Evolutionary conservation across 257 asterid genomes (phyloP).

Genomic region (Solanum chiquidenum): DNA sequence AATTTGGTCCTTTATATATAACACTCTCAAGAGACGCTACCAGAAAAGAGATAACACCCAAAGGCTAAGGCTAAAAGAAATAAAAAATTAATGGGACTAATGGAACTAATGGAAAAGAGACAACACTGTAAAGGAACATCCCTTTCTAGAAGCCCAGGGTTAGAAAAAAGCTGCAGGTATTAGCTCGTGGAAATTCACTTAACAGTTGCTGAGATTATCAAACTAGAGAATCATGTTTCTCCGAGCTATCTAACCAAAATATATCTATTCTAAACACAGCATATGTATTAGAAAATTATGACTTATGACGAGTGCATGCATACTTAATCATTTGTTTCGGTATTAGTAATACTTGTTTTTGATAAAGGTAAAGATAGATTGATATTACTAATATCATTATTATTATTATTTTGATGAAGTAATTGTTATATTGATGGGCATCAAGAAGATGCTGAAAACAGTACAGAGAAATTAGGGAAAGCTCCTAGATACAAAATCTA

Average conservation of each 20-base stretch:
- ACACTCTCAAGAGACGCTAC: neutral
- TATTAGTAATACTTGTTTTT: neutral
- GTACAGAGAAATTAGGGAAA: neutral
- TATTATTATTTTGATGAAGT: neutral
- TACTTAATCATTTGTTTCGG: neutral
- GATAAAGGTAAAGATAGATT: neutral
- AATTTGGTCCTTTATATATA: neutral
- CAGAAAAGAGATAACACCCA: neutral
- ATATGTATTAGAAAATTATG: neutral
- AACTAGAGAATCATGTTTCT: neutral
- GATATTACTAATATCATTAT: neutral
- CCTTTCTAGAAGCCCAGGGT: neutral
- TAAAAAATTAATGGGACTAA: neutral
- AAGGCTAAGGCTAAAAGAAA: neutral
- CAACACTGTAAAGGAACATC: neutral
- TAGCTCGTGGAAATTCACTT: neutral
- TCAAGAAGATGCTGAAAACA: neutral
- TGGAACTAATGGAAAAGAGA: neutral
- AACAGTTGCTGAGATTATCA: neutral
- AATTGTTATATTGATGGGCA: neutral
- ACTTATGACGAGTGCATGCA: neutral
- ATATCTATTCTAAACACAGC: neutral
- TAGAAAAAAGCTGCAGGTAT: neutral
- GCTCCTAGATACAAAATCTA: neutral
- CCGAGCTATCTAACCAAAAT: neutral